Base-by-base conservation (phyloP, 2,329 filamentous ascomycete species). In the Nakataea oryzae region DNA sequence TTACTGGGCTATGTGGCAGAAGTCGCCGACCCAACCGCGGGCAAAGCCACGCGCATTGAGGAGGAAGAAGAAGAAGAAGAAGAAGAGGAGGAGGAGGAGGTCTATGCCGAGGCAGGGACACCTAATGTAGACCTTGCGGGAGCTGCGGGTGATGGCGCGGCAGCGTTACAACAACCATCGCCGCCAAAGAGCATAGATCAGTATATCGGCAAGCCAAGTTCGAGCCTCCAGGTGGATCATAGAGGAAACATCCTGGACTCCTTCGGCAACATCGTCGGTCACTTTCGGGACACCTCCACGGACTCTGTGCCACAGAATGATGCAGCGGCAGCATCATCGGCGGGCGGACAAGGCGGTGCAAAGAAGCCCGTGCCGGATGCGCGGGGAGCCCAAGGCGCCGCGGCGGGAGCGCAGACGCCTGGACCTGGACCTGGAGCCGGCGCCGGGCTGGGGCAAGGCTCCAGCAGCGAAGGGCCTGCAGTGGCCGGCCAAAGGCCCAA, bases 181-280 rank as follows among this genome's bases (percentile, higher is more conserved):
- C 26, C 65, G 21, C 70, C 71, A 8, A 67, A 67, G 64, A 72
- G 70, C 58, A 66, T 75, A 54, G 69, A 71, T 30, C 73, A 74
- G 54, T 65, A 71, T 28, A 70, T 74, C 69, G 69, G 70, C n/a
- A 65, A 67, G 11, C 68, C 66, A 1, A 70, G 74, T 7, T 73
- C 74, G 0, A 55, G 59, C 24, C 67, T 79, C 24, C 74, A 73
- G 64, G 76, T 79, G 7, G 77, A 80, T 62, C 73, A 74, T 14
- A 62, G 73, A 21, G 77, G 77, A 21, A 79, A 86, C 63, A 76
- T 80, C 29, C 72, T 79, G 26, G 76, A 79, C 54, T 70, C 72
- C 1, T 73, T 74, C 9, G 76, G 78, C 24, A 77, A 78, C 24
- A 68, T 81, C n/a, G 71, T 81, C 57, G 75, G 78, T 6, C 76